Conservation (phyloP, 352 stramenopile species). For the Globisporangium iwayamae region DNA sequence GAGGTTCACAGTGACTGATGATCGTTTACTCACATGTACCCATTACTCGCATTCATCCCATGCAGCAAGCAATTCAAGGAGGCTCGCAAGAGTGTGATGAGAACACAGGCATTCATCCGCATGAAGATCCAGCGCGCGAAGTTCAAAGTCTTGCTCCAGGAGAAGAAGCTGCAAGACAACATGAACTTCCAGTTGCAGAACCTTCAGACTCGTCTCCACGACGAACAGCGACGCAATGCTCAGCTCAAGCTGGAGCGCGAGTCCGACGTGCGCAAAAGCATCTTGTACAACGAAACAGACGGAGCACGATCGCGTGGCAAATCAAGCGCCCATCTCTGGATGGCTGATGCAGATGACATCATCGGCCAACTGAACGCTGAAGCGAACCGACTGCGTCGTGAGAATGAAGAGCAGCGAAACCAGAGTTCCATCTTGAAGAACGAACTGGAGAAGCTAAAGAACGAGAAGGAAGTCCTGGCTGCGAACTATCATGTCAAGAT, state of each 20-base stretch:
- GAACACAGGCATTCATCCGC: conserved; percentile 59
- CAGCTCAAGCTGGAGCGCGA: conserved; percentile 44
- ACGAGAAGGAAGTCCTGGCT: conserved; percentile 69
- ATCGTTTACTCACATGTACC: neutral
- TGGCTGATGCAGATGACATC: conserved; percentile 82
- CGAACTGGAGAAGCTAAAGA: conserved; percentile 53
- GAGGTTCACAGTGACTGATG: neutral
- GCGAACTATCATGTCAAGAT: conserved; percentile 86
- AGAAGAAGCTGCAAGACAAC: conserved; percentile 55
- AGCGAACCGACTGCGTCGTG: conserved; percentile 58
- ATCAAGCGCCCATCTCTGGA: conserved; percentile 76
- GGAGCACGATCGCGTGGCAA: conserved; percentile 40
- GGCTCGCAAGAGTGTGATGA: conserved; percentile 44
- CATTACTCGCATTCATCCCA: neutral
- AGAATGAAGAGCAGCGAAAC: conserved; percentile 68
- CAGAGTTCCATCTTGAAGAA: conserved; percentile 51
- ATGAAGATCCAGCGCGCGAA: conserved; percentile 62
- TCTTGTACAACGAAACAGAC: conserved; percentile 37
- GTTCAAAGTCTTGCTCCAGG: conserved; percentile 44
- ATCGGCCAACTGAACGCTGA: conserved; percentile 78
- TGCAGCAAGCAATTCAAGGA: conserved; percentile 52
- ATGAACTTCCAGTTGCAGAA: conserved; percentile 57
- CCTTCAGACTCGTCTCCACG: conserved; percentile 56
- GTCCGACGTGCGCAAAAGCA: conserved; percentile 40
- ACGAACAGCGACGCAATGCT: conserved; percentile 61